Percentiles rank a stretch among this genome's conserved stretches.
Conservation (phyloP, 208 protist species). For the Crithidia acanthocephali region DNA sequence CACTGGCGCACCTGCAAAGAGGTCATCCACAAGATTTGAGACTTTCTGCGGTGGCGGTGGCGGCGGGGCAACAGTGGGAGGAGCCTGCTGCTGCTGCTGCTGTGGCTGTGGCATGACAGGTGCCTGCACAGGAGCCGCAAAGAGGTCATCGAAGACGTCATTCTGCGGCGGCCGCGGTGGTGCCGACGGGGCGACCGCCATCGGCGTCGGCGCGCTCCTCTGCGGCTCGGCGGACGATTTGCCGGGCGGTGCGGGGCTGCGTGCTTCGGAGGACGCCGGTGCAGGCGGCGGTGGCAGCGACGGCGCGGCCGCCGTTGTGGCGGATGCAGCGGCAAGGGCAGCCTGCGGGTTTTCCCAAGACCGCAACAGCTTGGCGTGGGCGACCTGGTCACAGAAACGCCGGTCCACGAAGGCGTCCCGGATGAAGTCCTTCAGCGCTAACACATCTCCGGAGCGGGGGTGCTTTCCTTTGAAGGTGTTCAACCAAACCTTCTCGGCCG, state of each 20-base stretch:
- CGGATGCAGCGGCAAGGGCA: constrained; percentile 1
- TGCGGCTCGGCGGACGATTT: neutral
- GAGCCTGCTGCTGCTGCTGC: neutral
- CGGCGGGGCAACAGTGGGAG: neutral
- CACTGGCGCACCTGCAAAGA: constrained; percentile 27
- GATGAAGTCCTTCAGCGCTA: constrained; percentile 49
- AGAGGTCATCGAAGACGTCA: constrained; percentile 60
- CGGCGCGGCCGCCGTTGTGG: neutral
- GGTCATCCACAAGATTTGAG: constrained; percentile 33
- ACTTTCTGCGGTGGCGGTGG: constrained; percentile 8
- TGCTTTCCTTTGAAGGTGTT: constrained; percentile 40
- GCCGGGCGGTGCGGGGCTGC: neutral
- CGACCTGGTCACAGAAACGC: constrained; percentile 39
- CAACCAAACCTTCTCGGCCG: constrained; percentile 65
- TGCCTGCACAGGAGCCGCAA: constrained; percentile 39
- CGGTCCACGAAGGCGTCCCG: constrained; percentile 37
- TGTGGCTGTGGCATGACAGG: constrained; percentile 7
- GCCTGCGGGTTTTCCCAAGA: constrained; percentile 25
- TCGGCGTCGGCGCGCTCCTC: neutral
- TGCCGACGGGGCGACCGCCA: neutral
- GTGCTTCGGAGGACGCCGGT: neutral
- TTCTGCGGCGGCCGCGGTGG: constrained; percentile 19
- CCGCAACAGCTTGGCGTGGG: constrained; percentile 40
- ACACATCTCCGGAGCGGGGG: constrained; percentile 53
- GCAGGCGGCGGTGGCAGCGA: neutral